Percentiles rank a stretch among this genome's conserved stretches.
Evolutionary conservation across 192 early-diverging fungal species (phyloP).

Genomic region (Backusella westeae): DNA sequence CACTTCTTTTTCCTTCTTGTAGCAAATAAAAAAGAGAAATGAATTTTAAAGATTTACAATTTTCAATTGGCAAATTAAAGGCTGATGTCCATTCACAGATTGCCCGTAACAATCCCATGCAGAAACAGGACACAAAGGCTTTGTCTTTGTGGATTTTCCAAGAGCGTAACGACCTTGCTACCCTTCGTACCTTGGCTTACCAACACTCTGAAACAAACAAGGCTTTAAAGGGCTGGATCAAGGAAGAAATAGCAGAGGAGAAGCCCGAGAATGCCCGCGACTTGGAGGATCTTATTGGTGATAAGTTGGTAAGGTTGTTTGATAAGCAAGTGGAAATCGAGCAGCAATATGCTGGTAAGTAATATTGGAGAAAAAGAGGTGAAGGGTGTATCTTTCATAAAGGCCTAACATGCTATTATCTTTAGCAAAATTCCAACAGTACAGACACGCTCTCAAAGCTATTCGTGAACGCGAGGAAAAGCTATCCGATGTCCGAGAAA

Average conservation of each 20-base stretch:
- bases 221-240: slow-evolving; percentile 24
- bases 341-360: slow-evolving; percentile 32
- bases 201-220: slow-evolving; percentile 34
- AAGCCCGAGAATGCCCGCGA: slow-evolving; percentile 6
- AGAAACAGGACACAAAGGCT: slow-evolving; percentile 32
- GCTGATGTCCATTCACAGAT: slow-evolving; percentile 28
- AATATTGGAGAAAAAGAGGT: neutral
- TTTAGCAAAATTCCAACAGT: slow-evolving; percentile 33
- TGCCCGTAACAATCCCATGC: slow-evolving; percentile 32
- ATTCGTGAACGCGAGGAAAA: slow-evolving; percentile 33
- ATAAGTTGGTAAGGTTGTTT: slow-evolving; percentile 28
- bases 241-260: slow-evolving; percentile 26
- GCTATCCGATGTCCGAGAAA: slow-evolving; percentile 32
- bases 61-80: slow-evolving; percentile 24
- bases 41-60: slow-evolving; percentile 37
- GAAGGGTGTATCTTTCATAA: too few relatives aligned
- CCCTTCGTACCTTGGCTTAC: slow-evolving; percentile 25
- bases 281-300: slow-evolving; percentile 32
- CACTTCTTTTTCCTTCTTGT: neutral
- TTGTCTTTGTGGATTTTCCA: slow-evolving; percentile 31
- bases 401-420: neutral
- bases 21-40: neutral
- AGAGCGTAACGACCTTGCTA: slow-evolving; percentile 29
- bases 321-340: slow-evolving; percentile 36
- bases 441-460: slow-evolving; percentile 34